These are phyloP conservation scores for Coprinopsis marcescibilis DNA, from an alignment of 768 basidiomycete species.

Conservation along the genomic window DNA sequence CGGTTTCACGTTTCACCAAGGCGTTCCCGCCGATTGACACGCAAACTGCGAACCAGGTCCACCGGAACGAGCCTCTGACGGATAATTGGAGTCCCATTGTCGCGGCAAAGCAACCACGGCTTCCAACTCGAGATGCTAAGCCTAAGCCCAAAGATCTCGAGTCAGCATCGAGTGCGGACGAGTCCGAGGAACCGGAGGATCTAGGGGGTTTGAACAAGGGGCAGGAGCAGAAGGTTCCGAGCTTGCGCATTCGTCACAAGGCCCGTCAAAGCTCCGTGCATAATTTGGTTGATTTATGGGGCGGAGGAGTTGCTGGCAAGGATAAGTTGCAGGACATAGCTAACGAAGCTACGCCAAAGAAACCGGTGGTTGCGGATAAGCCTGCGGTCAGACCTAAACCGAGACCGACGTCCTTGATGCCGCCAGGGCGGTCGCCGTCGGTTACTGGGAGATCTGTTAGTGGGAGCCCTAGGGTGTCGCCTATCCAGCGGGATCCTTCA, in stretches of 20 bases:
- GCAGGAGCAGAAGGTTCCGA: slow-evolving; percentile 24
- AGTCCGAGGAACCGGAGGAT: slow-evolving; percentile 55
- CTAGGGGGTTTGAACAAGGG: slow-evolving; percentile 23
- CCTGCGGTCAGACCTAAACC: slow-evolving; percentile 7
- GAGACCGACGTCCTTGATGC: slow-evolving; percentile 10
- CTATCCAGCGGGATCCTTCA: slow-evolving; percentile 6
- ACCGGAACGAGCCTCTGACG: slow-evolving; percentile 20
- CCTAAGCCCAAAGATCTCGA: slow-evolving; percentile 26
- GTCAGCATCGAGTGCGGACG: slow-evolving; percentile 54
- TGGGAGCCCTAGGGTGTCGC: slow-evolving; percentile 8
- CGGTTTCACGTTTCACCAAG: slow-evolving; percentile 30
- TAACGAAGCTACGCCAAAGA: slow-evolving; percentile 7
- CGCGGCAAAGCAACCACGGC: slow-evolving; percentile 13
- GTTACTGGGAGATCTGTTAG: background rate
- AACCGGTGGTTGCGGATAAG: background rate
- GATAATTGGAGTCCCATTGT: slow-evolving; percentile 47
- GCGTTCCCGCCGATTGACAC: slow-evolving; percentile 31
- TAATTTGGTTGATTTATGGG: slow-evolving; percentile 75
- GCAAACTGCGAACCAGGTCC: slow-evolving; percentile 12
- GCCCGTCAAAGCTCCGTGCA: slow-evolving; percentile 78
- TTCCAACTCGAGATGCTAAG: background rate
- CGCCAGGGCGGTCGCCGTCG: background rate
- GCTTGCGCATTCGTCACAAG: slow-evolving; percentile 22
- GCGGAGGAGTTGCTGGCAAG: slow-evolving; percentile 44
- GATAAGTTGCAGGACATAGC: slow-evolving; percentile 31